These are phyloP conservation scores for Vitis hybrid DNA, from an alignment of 177 flowering plant species.

Conservation along the genomic window DNA sequence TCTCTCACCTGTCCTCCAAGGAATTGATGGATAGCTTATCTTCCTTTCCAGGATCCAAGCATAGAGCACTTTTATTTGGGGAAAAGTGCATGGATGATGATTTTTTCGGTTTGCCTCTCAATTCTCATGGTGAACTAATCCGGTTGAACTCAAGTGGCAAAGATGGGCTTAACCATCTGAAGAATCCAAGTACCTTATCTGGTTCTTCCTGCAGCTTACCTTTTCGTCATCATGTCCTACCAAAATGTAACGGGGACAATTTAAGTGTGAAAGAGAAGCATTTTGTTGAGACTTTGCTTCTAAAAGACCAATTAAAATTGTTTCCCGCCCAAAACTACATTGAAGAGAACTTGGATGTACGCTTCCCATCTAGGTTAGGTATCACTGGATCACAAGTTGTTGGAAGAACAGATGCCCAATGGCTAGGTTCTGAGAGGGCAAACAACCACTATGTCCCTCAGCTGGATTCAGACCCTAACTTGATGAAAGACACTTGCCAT, in stretches of 20 bases:
- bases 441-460: constrained; percentile 15
- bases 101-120: constrained; percentile 62
- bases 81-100: constrained; percentile 24
- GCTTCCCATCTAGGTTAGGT: constrained; percentile 26
- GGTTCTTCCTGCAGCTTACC: constrained; percentile 23
- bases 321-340: constrained; percentile 24
- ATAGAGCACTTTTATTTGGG: constrained; percentile 16
- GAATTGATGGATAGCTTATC: constrained; percentile 20
- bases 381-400: constrained; percentile 12
- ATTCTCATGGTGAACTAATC: constrained; percentile 62
- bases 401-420: constrained; percentile 16
- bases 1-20: constrained; percentile 22
- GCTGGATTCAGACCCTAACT: constrained; percentile 24
- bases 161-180: constrained; percentile 22
- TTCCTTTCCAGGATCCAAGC: constrained; percentile 32
- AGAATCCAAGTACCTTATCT: constrained; percentile 12
- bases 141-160: constrained; percentile 31
- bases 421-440: constrained; percentile 13
- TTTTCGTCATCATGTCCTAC: constrained; percentile 12
- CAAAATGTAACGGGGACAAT: constrained; percentile 9
- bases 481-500: constrained; percentile 19
- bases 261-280: constrained; percentile 19
- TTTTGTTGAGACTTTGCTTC: constrained; percentile 15
- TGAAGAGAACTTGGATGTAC: constrained; percentile 5
- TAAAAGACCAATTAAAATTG: constrained; percentile 21